A percentile compares a stretch with the other conserved stretches of the same genome.
Conservation (phyloP, 73 alveolate species). For the Stentor coeruleus region DNA sequence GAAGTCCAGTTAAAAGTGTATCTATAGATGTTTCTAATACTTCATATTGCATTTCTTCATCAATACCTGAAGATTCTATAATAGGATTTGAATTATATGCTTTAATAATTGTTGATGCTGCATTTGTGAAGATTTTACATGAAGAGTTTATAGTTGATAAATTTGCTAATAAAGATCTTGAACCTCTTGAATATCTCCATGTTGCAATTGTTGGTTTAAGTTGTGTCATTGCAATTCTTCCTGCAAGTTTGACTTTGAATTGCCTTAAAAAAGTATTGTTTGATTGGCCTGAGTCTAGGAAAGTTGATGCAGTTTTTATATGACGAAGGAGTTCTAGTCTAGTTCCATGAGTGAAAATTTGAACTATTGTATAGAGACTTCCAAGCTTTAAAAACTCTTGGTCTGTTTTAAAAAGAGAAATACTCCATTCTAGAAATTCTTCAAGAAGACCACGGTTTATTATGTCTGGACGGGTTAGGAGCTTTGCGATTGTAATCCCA, state of each 20-base stretch:
- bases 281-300: not conserved
- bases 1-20: constrained; percentile 65
- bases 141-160: not conserved
- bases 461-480: constrained; percentile 84
- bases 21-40: constrained; percentile 73
- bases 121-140: constrained; percentile 9
- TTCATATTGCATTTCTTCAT: constrained; percentile 69
- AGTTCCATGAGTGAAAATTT: not conserved
- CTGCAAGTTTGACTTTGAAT: constrained; percentile 41
- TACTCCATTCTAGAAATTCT: constrained; percentile 50
- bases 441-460: constrained; percentile 56
- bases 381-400: constrained; percentile 7
- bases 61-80: constrained; percentile 62
- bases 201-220: constrained; percentile 74
- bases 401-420: constrained; percentile 3
- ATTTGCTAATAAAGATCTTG: constrained; percentile 36
- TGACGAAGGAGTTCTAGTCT: constrained; percentile 1
- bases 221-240: constrained; percentile 68
- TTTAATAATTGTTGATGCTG: not conserved
- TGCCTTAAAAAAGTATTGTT: constrained; percentile 10
- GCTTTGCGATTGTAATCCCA: constrained; percentile 55
- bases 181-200: constrained; percentile 81
- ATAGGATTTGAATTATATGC: constrained; percentile 1
- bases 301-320: not conserved
- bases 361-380: not conserved